Base-by-base conservation (phyloP, 2,329 filamentous ascomycete species). In the Nannizziopsis arthrosporioides region DNA sequence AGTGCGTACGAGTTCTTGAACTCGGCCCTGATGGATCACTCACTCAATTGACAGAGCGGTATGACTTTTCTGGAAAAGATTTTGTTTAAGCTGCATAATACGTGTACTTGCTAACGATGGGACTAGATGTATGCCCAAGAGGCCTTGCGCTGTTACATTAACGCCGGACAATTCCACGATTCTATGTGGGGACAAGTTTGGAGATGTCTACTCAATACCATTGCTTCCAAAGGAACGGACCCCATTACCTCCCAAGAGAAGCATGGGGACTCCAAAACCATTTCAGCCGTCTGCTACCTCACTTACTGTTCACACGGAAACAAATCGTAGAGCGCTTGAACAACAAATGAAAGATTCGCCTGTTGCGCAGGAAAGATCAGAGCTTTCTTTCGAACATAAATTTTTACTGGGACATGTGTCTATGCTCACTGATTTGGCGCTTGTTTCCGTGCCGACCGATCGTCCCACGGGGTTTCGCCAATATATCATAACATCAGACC, bases 391-490 rank as follows among this genome's bases (percentile, higher is more conserved):
- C 61, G 82, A 87, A 57, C 78, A 87, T 56, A 77, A 81, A 34
- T 72, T 94, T 0, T 72, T 95, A 6, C 78, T 98, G 0, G 92
- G 92, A 10, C 92, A 98, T 66, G 92, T 98, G 11, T 95, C 90
- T 0, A 85, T 96, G 78, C 77, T 98, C 43, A 95, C 89, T 1
- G 82, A 86, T 59, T 63, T 95, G 44, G 65, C 72, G 2, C 71
- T 79, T 37, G 74, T 73, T 5, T 69, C 67, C n/a, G 60, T 72
- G 59, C 61, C 72, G 55, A 53, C 68, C 56, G 51, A 63, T 0
- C 71, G 68, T 5, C 73, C 79, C 53, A 63, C 63, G 14, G 64
- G 64, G 34, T 55, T 61, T n/a, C 72, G 73, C 47, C 70, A 63
- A 44, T 84, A 82, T 57, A 76, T 85, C 42, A 66, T 85, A 41